Evolutionary conservation across 2,329 filamentous ascomycete species (phyloP).

Genomic region (Chalaropsis thielavioides): DNA sequence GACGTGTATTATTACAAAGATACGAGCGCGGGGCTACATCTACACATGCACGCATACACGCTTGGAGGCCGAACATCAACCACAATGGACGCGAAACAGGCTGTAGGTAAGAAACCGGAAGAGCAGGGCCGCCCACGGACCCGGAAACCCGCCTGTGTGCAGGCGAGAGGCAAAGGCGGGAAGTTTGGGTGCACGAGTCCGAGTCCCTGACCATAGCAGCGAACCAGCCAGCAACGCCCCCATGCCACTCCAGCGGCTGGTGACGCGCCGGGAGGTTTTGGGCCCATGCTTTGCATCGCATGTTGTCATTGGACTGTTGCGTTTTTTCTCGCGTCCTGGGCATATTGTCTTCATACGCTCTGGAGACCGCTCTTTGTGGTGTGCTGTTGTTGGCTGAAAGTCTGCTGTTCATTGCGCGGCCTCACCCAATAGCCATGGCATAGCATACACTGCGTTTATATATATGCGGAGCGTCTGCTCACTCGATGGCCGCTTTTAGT

Average conservation of each 20-base stretch:
- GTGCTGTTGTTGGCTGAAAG: not conserved
- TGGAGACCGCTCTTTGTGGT: not conserved
- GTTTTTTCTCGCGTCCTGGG: not conserved
- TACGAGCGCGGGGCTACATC: not conserved
- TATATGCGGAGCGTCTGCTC: not conserved
- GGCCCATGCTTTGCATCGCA: constrained; percentile 1
- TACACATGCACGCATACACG: not conserved
- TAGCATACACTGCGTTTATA: not conserved
- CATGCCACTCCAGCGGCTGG: not conserved
- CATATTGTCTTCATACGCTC: not conserved
- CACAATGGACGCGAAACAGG: constrained; percentile 7
- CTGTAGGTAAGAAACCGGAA: constrained; percentile 6
- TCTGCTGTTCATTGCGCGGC: constrained; percentile 1
- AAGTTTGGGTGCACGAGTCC: constrained; percentile 2
- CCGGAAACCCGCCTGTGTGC: not conserved
- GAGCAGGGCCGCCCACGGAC: not conserved
- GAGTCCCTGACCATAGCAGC: not conserved
- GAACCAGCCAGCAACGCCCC: not conserved
- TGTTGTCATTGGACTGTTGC: constrained; percentile 2
- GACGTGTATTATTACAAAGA: too few species aligned
- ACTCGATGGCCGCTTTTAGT: not conserved
- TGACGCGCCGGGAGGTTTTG: not conserved
- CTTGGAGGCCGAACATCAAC: constrained; percentile 5
- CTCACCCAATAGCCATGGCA: not conserved
- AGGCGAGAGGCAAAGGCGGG: not conserved